Base-by-base conservation (phyloP, 495 filamentous ascomycete species). In the Barbatosphaeria neglecta region DNA sequence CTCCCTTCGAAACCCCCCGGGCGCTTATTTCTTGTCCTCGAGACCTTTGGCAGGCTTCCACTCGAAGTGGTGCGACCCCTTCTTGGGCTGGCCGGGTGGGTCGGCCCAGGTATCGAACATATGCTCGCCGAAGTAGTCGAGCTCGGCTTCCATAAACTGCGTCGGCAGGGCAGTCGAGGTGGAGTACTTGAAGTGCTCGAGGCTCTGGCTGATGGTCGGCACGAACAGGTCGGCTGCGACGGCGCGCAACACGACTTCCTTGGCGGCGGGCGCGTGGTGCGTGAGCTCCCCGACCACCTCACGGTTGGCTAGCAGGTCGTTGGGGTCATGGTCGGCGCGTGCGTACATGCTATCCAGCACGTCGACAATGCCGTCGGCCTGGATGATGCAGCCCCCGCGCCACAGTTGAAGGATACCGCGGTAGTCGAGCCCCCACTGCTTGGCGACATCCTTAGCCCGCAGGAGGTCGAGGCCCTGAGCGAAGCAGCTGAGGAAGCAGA, bases 81-180 rank as follows among this genome's bases (percentile, higher is more conserved):
- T 75, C 46, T 55, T 58, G 7, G 71, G 67, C 51, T 68, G 59
- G n/a, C 66, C 71, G 3, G 64, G 62, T 33, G 69, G 63, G 27
- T 74, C 67, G 3, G 61, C 66, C 55, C 70, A 75, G 46, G 60
- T 51, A 53, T 87, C 82, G 53, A 76, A 87, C 56, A 72, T 73
- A 57, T 86, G 82, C 9, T 72, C 71, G n/a, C 83, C 83, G 50
- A 88, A 87, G 50, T 78, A 86, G 57, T 87, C 81, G 68, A 87
- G 67, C 61, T 88, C 75, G 6, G 81, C 83, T 57, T 87, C 82
- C 71, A 82, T 81, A 53, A 87, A 87, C 54, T 77, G 70, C 9
- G 82, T 84, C 5, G 85, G 79, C 17, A 83, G 49, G 41, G 65
- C 64, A 6, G 70, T 68, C 3, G 74, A 75, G 11, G 67, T 71